Conservation (phyloP, 2,329 filamentous ascomycete species). For the Fusarium pseudonygamai region DNA sequence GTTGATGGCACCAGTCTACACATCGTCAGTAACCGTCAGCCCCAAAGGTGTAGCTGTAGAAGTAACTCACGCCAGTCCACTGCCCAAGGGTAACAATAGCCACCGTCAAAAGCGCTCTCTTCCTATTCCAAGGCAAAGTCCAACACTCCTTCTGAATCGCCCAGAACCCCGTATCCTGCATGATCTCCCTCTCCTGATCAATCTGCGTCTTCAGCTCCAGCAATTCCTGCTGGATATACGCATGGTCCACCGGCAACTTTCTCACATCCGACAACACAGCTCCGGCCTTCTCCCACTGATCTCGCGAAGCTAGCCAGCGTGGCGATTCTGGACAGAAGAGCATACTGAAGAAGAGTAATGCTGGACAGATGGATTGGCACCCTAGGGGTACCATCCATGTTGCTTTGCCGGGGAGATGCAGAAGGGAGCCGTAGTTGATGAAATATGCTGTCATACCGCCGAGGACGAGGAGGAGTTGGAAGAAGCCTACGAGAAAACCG, state of each 20-base stretch:
- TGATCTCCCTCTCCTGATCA: slow-evolving; percentile 33
- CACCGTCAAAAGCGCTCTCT: slow-evolving; percentile 37
- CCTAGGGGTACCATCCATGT: slow-evolving; percentile 59
- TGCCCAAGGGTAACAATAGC: slow-evolving; percentile 40
- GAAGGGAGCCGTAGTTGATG: slow-evolving; percentile 62
- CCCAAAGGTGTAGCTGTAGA: accelerated
- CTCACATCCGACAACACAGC: slow-evolving; percentile 31
- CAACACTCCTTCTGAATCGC: slow-evolving; percentile 36
- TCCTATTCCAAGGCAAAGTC: slow-evolving; percentile 32
- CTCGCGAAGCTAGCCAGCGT: slow-evolving; percentile 65
- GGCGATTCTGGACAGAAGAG: slow-evolving; percentile 66
- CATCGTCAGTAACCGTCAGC: background rate
- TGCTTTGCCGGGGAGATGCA: slow-evolving; percentile 46
- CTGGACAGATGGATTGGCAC: slow-evolving; percentile 64
- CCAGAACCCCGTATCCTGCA: slow-evolving; percentile 36
- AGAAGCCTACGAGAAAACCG: slow-evolving; percentile 67
- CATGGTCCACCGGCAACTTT: slow-evolving; percentile 25
- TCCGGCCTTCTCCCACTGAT: slow-evolving; percentile 60
- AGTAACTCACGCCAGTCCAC: slow-evolving; percentile 40
- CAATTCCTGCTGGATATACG: slow-evolving; percentile 37
- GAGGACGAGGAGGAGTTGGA: slow-evolving; percentile 66
- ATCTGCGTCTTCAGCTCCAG: slow-evolving; percentile 28
- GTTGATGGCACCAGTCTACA: slow-evolving; percentile 50
- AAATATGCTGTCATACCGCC: slow-evolving; percentile 63
- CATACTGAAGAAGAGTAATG: slow-evolving; percentile 63